These are phyloP conservation scores for Pseudonitzschia pungens DNA, from an alignment of 108 stramenopile species.

Conservation along the genomic window DNA sequence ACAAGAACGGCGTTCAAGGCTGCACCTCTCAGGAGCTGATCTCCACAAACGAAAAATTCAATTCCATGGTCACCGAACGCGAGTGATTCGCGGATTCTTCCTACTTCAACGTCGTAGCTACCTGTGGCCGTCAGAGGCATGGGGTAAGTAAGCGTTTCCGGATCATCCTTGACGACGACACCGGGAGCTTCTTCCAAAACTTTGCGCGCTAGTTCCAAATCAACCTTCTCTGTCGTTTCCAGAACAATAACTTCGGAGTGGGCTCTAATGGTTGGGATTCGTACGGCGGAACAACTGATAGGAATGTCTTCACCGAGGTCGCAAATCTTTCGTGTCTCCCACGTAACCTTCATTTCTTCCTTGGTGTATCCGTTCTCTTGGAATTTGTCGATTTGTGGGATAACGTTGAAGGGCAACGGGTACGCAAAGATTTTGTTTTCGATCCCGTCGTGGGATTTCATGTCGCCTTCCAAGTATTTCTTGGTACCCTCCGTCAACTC, in stretches of 20 bases:
- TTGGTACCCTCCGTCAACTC: constrained; percentile 88
- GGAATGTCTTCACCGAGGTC: constrained; percentile 75
- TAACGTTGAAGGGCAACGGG: constrained; percentile 97
- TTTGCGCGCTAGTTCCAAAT: constrained; percentile 74
- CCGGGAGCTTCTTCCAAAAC: constrained; percentile 77
- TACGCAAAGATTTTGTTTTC: constrained; percentile 91
- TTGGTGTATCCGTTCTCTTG: constrained; percentile 98
- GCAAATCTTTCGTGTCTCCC: constrained; percentile 97
- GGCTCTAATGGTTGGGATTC: constrained; percentile 97
- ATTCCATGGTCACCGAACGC: constrained; percentile 92
- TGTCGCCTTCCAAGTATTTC: constrained; percentile 50
- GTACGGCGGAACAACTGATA: constrained; percentile 92
- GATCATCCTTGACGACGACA: constrained; percentile 82
- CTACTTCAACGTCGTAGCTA: constrained; percentile 94
- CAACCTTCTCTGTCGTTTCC: constrained; percentile 87
- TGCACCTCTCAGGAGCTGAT: constrained; percentile 96
- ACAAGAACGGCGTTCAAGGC: constrained; percentile 97
- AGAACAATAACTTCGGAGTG: constrained; percentile 95
- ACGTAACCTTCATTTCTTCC: constrained; percentile 99
- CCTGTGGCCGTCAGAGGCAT: constrained; percentile 97
- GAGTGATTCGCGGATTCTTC: constrained; percentile 77
- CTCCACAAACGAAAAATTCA: constrained; percentile 97
- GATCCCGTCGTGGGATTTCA: constrained; percentile 23
- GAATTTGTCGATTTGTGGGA: constrained; percentile 99
- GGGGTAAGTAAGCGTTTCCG: constrained; percentile 76